Base-by-base conservation (phyloP, 208 protist species). In the Phytomonas sp. region DNA sequence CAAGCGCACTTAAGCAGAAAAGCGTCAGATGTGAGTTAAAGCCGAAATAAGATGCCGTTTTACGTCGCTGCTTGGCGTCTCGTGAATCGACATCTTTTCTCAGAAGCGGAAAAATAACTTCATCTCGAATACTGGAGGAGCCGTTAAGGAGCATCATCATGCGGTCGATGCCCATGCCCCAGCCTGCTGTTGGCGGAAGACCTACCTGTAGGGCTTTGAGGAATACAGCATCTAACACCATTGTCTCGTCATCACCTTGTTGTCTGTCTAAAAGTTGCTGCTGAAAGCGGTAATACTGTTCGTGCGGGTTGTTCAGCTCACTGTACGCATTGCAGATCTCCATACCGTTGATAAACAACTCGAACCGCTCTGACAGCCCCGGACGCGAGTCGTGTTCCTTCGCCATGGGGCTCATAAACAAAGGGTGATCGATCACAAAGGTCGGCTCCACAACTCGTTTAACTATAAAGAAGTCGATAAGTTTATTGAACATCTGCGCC, bases 251-350 rank as follows among this genome's bases (percentile, higher is more conserved):
- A 73, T 98, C 97, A 64, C 95, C 96, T 2, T 73, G 78, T 67
- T 81, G 78, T 60, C 86, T 80, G 63, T 97, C 92, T 29, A 92
- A 49, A 29, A 92, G 67, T 75, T 99, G 97, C 69, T 89, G 79
- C 72, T 97, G 80, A 59, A 99, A 99, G 69, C 97, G 92, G 36
- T 72, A 77, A 71, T 93, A 92, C 84, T 99, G 97, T 70, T 98
- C 95, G 63, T 92, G 74, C 45, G 98, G 97, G 75, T 99, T 92
- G 72, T 98, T 99, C 32, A 99, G 82, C 74, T 99, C 97, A 29
- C 88, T 98, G 74, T 99, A 99, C 2, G 97, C 96, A 80, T 99
- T 99, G 63, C 87, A 95, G 67, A 98, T 88, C 80, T 99, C 98
- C 19, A 83, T 88, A 29, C 86, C 84, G 71, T 91, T 92, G 64